Percentiles rank a stretch among this genome's conserved stretches.
These are phyloP conservation scores for Mortierella sp. DNA, from an alignment of 371 early-diverging fungal species.

Conservation along the genomic window DNA sequence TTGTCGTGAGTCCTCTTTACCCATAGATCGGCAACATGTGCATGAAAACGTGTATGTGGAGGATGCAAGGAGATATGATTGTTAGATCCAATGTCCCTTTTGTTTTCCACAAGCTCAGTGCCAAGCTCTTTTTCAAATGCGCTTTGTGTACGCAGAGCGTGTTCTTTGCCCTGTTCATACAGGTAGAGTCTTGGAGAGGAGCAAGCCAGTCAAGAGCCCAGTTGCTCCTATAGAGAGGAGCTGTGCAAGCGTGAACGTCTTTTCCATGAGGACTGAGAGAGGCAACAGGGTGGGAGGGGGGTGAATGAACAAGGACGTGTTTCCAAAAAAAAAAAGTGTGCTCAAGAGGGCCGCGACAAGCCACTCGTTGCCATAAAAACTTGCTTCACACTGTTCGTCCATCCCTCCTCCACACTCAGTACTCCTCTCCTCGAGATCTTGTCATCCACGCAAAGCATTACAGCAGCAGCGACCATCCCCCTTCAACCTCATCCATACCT, in stretches of 20 bases:
- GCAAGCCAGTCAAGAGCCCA: constrained; percentile 37
- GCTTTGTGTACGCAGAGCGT: no score
- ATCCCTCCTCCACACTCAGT: not conserved
- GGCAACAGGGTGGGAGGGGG: constrained; percentile 1
- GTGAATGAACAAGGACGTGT: not conserved
- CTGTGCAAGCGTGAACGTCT: constrained; percentile 45
- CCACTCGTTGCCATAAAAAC: not conserved
- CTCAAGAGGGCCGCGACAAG: not conserved
- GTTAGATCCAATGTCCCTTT: not conserved
- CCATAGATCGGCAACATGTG: no score
- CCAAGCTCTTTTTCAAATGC: not conserved
- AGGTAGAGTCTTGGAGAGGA: constrained; percentile 19
- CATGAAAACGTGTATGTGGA: no score
- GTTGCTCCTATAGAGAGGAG: constrained; percentile 43
- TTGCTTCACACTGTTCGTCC: no score
- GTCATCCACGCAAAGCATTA: not conserved
- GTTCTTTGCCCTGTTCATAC: no score
- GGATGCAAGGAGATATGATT: no score
- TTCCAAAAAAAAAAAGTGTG: not conserved
- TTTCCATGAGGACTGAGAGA: constrained; percentile 21
- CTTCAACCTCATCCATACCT: not conserved
- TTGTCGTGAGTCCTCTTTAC: not conserved
- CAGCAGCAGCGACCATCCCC: not conserved
- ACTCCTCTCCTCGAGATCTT: not conserved
- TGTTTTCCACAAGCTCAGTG: no score